These are phyloP conservation scores for Ceratocystis huliohia DNA, from an alignment of 2,329 filamentous ascomycete species.

Conservation along the genomic window DNA sequence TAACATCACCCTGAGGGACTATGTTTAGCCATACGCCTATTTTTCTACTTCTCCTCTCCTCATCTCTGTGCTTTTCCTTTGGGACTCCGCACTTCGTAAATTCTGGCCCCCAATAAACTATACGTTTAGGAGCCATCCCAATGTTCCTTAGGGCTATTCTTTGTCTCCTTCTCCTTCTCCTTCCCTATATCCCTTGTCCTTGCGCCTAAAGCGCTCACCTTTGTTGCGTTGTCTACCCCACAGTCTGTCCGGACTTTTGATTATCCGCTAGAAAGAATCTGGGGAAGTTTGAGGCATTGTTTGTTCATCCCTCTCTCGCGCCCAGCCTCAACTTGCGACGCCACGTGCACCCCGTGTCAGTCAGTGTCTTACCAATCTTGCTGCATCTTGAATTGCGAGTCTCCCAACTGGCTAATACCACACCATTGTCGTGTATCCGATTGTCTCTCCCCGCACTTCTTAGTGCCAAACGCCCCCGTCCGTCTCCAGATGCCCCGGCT, in stretches of 20 bases:
- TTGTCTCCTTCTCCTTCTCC: no score
- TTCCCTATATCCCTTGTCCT: not conserved
- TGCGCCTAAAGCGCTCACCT: not conserved
- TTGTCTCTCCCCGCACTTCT: not conserved
- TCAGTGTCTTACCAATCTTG: not conserved
- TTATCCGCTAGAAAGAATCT: not conserved
- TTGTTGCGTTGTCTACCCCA: not conserved
- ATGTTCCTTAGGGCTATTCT: no score
- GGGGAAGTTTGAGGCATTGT: not conserved
- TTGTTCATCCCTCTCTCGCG: constrained; percentile 6
- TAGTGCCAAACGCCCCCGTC: not conserved
- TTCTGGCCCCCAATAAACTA: no score
- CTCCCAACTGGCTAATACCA: not conserved
- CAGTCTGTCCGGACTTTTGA: not conserved
- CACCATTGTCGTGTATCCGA: not conserved
- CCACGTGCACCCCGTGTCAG: constrained; percentile 5
- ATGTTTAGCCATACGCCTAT: not conserved
- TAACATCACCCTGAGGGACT: not conserved
- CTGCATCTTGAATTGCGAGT: not conserved
- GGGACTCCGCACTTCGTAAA: not conserved
- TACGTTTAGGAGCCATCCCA: no score
- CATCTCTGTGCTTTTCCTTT: not conserved
- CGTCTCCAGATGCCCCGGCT: not conserved
- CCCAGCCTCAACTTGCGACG: not conserved
- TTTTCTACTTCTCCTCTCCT: not conserved